Evolutionary conservation across 768 basidiomycete genomes (phyloP).

Genomic region (Pulveroboletus sp.): DNA sequence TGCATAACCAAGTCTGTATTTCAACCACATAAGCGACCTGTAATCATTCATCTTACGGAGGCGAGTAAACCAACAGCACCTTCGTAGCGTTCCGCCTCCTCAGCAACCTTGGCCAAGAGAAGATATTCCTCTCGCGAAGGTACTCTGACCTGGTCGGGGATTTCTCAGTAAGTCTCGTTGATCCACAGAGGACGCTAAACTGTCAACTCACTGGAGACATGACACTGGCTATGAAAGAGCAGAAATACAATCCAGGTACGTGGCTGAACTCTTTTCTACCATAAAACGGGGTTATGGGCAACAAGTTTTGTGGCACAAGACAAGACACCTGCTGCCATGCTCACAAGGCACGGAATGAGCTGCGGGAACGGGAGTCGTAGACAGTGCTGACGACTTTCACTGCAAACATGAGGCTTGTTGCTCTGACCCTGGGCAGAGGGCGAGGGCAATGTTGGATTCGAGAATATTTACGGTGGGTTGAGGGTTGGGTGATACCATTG

Average conservation of each 20-base stretch:
- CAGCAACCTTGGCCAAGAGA: slow-evolving; percentile 77
- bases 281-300: slow-evolving; percentile 31
- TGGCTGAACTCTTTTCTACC: slow-evolving; percentile 27
- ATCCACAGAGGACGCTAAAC: background rate
- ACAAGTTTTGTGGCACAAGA: slow-evolving; percentile 14
- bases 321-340: slow-evolving; percentile 8
- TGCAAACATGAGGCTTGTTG: slow-evolving; percentile 2
- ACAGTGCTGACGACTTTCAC: slow-evolving; percentile 3
- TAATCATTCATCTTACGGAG: background rate
- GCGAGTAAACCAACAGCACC: slow-evolving; percentile 42
- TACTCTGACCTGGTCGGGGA: slow-evolving; percentile 25
- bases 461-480: slow-evolving; percentile 21
- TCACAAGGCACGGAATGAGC: slow-evolving; percentile 15
- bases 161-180: slow-evolving; percentile 3
- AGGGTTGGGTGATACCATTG: slow-evolving; percentile 23
- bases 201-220: slow-evolving; percentile 31
- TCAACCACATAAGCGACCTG: slow-evolving; percentile 18
- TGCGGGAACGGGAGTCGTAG: slow-evolving; percentile 4
- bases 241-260: slow-evolving; percentile 4
- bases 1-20: slow-evolving; percentile 67
- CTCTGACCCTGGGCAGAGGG: slow-evolving; percentile 32
- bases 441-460: slow-evolving; percentile 6
- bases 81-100: slow-evolving; percentile 87
- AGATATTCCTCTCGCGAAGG: slow-evolving; percentile 41
- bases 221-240: slow-evolving; percentile 6